Evolutionary conservation across 1,284 basidiomycete genomes (phyloP).

Genomic region (Trichosporon coremiiforme): DNA sequence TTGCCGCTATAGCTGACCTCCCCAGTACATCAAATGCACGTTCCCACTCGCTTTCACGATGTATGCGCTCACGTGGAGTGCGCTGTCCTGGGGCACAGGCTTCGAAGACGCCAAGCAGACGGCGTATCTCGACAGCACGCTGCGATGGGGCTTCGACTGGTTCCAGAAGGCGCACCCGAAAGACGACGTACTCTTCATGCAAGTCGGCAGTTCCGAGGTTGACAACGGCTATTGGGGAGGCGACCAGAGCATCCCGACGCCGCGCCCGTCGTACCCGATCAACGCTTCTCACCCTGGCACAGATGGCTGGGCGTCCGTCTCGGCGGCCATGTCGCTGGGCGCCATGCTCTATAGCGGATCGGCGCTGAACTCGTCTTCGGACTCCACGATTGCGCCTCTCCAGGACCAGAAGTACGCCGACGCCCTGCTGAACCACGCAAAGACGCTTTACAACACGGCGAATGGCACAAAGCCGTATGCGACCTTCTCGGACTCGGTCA

Average conservation of each 20-base stretch:
- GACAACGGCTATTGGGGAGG: conserved; percentile 80
- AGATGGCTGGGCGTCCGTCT: conserved; percentile 77
- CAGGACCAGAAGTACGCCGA: conserved; percentile 71
- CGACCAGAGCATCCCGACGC: conserved; percentile 72
- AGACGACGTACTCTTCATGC: conserved; percentile 72
- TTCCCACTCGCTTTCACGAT: conserved; percentile 77
- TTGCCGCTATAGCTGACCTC: not conserved
- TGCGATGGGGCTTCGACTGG: conserved; percentile 90
- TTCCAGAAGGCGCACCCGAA: conserved; percentile 77
- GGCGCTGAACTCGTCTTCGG: conserved; percentile 57
- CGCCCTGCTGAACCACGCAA: conserved; percentile 71
- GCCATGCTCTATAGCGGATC: conserved; percentile 72
- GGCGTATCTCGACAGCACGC: conserved; percentile 79
- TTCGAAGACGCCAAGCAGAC: conserved; percentile 83
- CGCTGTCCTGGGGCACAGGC: conserved; percentile 75
- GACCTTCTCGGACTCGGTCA: conserved; percentile 62
- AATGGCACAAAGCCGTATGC: conserved; percentile 57
- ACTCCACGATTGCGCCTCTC: conserved; percentile 63
- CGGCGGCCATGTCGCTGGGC: conserved; percentile 83
- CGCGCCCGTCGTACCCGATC: conserved; percentile 74
- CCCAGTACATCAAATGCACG: conserved; percentile 77
- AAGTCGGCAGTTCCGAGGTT: conserved; percentile 68
- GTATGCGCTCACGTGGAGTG: conserved; percentile 84
- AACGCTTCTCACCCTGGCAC: conserved; percentile 79
- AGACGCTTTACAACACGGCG: conserved; percentile 71